phyloP scores from a whole-genome alignment of 106 monocot genomes.

The Allium sativum region DNA sequence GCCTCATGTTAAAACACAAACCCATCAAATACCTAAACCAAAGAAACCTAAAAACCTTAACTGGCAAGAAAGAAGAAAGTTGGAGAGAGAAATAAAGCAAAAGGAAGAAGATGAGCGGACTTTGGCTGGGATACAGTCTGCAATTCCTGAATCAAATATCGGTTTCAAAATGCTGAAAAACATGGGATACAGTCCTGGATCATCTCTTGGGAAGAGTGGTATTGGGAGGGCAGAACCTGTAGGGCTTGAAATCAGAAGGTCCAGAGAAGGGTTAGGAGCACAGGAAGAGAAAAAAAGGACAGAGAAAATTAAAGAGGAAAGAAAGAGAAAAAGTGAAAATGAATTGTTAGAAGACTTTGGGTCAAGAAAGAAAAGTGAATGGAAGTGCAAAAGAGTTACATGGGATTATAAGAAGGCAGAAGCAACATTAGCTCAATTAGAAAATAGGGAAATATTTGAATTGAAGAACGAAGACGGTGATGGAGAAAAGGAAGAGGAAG shows the following conservation, averaged over 20 bases:
- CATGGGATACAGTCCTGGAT: constrained; percentile 82
- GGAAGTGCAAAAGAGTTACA: constrained; percentile 44
- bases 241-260: constrained; percentile 67
- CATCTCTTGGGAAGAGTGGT: constrained; percentile 48
- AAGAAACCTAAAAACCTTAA: constrained; percentile 30
- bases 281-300: constrained; percentile 33
- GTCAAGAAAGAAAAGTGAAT: constrained; percentile 48
- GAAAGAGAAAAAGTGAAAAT: constrained; percentile 34
- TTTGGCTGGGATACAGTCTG: constrained; percentile 24
- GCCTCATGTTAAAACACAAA: constrained; percentile 5
- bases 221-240: constrained; percentile 45
- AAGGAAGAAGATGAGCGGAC: constrained; percentile 82
- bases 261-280: constrained; percentile 70
- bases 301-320: constrained; percentile 43
- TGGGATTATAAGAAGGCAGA: constrained; percentile 77
- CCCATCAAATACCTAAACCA: constrained; percentile 8
- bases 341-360: constrained; percentile 66
- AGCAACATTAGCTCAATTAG: constrained; percentile 65
- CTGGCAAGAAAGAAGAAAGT: constrained; percentile 69
- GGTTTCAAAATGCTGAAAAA: constrained; percentile 78
- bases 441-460: constrained; percentile 59
- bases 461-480: constrained; percentile 23
- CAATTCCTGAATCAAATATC: constrained; percentile 70
- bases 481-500: constrained; percentile 38
- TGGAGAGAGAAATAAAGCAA: constrained; percentile 58